Evolutionary conservation across 2,329 filamentous ascomycete species (phyloP), one percentile per base, ranked within the genome.

Genomic region (Pseudopyricularia javanii): DNA sequence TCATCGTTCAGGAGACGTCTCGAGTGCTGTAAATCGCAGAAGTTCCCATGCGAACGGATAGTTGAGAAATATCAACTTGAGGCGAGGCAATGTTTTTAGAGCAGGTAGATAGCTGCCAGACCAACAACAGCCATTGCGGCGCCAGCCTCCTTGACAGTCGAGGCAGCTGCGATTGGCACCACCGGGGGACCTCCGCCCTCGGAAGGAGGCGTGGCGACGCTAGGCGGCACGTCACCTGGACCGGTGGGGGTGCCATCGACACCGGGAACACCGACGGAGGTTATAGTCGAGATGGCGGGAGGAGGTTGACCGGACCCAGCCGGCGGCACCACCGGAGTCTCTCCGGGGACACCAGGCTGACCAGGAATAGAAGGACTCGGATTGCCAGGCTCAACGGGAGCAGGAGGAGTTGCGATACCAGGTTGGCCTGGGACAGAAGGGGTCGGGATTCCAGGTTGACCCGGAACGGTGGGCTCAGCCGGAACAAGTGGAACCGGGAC

Each of bases 41-140:
- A 24, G 20, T 12, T 45, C 20, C 24, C 9, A 24, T 5, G 7
- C 40, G 11, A 26, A 26, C 5, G 28, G 24, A 14, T 17, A 12
- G 17, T 7, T 12, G 47, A 49, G 47, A 33, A 49, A 15, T 15
- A 24, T 49, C 2, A 32, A 33, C 47, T 30, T 17, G 28, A 32
- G 47, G 7, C 24, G 50, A 40, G 26, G 22, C 35, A 17, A 15
- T 51, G 24, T 22, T 33, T 17, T 68, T 68, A 76, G 52, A 76
- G 54, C 54, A 75, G 61, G 58, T 66, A 70, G 52, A 63, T 70
- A 48, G 64, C 71, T 9, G 67, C 57, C 32, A 72, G 54, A 22
- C 70, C 73, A 24, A 68, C 60, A 12, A 65, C 61, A 7, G 66
- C 71, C 30, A 67, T 55, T 11, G 68, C 60, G 22, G 65, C 64